phyloP scores from a whole-genome alignment of 805 yeast species.

The Henningerozyma blattae region DNA sequence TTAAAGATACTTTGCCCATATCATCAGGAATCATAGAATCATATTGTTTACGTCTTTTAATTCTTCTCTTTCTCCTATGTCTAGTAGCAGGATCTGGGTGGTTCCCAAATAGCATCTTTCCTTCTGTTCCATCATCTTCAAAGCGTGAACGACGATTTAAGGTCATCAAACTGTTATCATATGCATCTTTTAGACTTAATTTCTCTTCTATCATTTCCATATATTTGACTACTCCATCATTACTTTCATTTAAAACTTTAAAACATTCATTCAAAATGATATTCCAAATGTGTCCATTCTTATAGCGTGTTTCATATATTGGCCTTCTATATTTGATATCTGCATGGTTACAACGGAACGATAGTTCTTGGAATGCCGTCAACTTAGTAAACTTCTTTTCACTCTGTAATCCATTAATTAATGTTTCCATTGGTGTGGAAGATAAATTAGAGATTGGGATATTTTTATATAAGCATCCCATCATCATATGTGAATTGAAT shows the following conservation, averaged over 20 bases:
- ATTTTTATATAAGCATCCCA: constrained; percentile 61
- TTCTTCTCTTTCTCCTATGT: too few species aligned
- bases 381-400: constrained; percentile 37
- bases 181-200: too few species aligned
- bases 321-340: constrained; percentile 37
- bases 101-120: too few species aligned
- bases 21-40: too few species aligned
- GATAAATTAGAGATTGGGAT: constrained; percentile 46
- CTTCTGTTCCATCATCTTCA: too few species aligned
- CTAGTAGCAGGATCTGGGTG: too few species aligned
- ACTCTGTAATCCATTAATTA: constrained; percentile 52
- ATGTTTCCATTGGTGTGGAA: constrained; percentile 50
- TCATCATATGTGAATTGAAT: constrained; percentile 54
- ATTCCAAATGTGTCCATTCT: constrained; percentile 41
- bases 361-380: constrained; percentile 69
- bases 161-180: too few species aligned
- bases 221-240: constrained; percentile 25
- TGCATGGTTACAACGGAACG: constrained; percentile 43
- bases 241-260: constrained; percentile 37
- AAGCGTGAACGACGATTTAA: too few species aligned
- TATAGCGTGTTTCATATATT: constrained; percentile 41
- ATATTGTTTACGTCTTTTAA: too few species aligned
- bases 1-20: too few species aligned
- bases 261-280: constrained; percentile 50
- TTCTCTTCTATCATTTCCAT: constrained; percentile 10